Percentiles rank a stretch among this genome's conserved stretches.
These are phyloP conservation scores for Amphirosellinia nigrospora DNA, from an alignment of 495 filamentous ascomycete genomes.

Conservation along the genomic window DNA sequence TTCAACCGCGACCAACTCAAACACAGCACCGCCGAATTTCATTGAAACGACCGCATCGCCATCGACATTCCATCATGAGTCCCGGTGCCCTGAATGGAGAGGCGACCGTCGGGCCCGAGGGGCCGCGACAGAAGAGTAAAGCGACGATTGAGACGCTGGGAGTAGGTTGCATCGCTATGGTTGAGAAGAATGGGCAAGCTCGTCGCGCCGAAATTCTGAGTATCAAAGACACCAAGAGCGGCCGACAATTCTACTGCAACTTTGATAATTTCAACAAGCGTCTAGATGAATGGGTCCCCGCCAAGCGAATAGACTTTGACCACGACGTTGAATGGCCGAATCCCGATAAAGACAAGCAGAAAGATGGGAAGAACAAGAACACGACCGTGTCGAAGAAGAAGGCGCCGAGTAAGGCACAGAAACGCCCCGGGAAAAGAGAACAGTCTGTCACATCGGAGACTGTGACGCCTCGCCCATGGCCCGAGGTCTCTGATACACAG, in stretches of 20 bases:
- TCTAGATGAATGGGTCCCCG: slow-evolving; percentile 93
- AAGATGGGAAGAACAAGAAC: slow-evolving; percentile 59
- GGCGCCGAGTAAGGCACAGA: slow-evolving; percentile 59
- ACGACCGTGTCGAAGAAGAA: slow-evolving; percentile 52
- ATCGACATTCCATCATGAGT: slow-evolving; percentile 49
- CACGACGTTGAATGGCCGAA: slow-evolving; percentile 64
- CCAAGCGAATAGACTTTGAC: slow-evolving; percentile 78
- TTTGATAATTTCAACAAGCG: slow-evolving; percentile 99
- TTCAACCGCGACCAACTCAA: slow-evolving; percentile 6
- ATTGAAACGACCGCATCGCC: slow-evolving; percentile 28
- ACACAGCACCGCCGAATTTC: slow-evolving; percentile 22
- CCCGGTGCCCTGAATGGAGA: slow-evolving; percentile 46
- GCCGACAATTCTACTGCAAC: slow-evolving; percentile 90
- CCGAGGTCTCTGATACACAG: slow-evolving; percentile 35
- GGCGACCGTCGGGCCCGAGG: slow-evolving; percentile 51
- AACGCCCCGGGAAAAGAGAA: slow-evolving; percentile 58
- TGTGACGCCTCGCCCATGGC: slow-evolving; percentile 55
- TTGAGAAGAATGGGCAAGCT: slow-evolving; percentile 73
- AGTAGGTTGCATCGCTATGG: slow-evolving; percentile 58
- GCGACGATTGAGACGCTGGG: slow-evolving; percentile 78
- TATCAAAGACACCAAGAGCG: slow-evolving; percentile 82
- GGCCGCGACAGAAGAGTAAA: slow-evolving; percentile 71
- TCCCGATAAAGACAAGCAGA: slow-evolving; percentile 61
- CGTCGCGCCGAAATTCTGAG: slow-evolving; percentile 93
- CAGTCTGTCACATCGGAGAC: slow-evolving; percentile 54